Evolutionary conservation across 2,329 filamentous ascomycete species (phyloP), one percentile per base, ranked within the genome.

Genomic region (Cladophialophora exuberans): DNA sequence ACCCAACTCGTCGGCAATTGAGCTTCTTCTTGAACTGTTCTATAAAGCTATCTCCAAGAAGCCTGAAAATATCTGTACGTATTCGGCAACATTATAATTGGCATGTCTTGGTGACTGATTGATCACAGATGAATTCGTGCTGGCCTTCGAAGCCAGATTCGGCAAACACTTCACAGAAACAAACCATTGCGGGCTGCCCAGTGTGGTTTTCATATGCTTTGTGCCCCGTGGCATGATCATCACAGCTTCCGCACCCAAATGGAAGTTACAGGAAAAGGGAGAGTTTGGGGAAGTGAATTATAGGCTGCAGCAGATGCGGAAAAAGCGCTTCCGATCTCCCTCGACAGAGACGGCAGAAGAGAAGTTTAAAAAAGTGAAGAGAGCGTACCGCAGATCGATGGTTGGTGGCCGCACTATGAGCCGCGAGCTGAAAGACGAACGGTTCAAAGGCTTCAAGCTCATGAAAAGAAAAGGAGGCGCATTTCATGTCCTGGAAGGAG

Each of bases 21-120:
- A 47, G 44, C 44, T 47, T 47, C 44, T 47, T 22, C 44, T 47
- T 22, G 44, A 47, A 35, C 28, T 47, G 28, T 47, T 47, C 44
- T 47, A 47, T 28, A 47, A 47, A 22, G 26, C 28, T 35, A 31
- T n/a, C 28, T 18, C 44, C 15, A 13, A 47, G n/a, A 28, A 13
- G 44, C n/a, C 25, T 47, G 15, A 35, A 31, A 35, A 31, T 35
- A 47, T 47, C 28, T 35, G 44, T 47, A 47, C 44, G 44, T 33
- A 9, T 31, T 47, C 44, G 44, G 44, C 44, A 47, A 47, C 17
- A 47, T 47, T 46, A 15, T 46, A 23, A 46, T 46, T 47, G 44
- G 26, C n/a, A 47, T 47, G 28, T 35, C 28, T 35, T 35, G 44
- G 44, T 35, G 44, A 47, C 44, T 47, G 44, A 47, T 47, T 47